These are phyloP conservation scores for Dryadomyces sulphureus DNA, from an alignment of 2,329 filamentous ascomycete species.

Conservation along the genomic window DNA sequence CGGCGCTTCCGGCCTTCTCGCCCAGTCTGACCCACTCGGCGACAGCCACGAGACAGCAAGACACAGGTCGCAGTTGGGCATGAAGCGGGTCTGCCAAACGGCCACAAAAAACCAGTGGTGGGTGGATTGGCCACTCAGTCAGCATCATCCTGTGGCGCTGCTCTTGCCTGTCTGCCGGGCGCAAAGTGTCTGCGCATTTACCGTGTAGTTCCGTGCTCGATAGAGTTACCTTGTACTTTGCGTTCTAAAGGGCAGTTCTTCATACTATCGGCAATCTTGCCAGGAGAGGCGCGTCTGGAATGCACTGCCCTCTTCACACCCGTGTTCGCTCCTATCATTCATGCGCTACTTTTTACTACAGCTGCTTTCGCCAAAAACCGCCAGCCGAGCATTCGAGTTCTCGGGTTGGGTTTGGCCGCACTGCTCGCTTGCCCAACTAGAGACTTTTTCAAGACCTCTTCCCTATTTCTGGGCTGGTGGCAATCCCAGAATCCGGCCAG, in stretches of 20 bases:
- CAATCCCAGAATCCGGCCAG: too few species aligned
- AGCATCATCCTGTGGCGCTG: background rate
- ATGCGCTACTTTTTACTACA: background rate
- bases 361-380: background rate
- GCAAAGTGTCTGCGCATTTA: background rate
- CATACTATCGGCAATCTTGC: too few species aligned
- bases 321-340: background rate
- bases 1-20: background rate
- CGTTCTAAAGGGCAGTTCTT: too few species aligned
- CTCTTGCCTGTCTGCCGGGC: background rate
- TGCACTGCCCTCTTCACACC: too few species aligned
- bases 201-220: too few species aligned
- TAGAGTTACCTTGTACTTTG: too few species aligned
- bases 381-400: background rate
- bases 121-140: background rate
- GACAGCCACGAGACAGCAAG: background rate
- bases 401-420: background rate
- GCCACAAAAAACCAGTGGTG: background rate
- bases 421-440: background rate
- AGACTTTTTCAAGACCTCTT: background rate
- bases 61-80: slow-evolving; percentile 2
- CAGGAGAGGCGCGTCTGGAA: too few species aligned
- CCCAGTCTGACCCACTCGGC: background rate
- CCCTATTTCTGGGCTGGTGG: background rate
- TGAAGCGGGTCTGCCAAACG: slow-evolving; percentile 3